phyloP scores from a whole-genome alignment of 73 alveolate species.

The Effrenium voratum region DNA sequence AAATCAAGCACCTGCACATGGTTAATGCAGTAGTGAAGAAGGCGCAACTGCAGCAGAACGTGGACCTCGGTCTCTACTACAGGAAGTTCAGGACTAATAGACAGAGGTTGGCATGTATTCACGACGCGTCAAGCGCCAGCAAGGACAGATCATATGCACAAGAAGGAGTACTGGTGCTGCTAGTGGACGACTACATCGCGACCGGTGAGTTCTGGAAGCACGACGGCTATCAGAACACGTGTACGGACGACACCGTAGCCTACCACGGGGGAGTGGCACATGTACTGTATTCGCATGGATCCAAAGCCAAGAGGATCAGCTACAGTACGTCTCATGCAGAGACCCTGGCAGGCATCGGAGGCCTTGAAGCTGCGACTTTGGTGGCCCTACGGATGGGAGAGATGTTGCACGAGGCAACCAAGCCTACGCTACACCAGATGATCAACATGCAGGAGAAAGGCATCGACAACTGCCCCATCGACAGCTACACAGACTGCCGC shows the following conservation, averaged over 20 bases:
- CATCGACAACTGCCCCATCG: not conserved
- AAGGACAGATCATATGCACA: not conserved
- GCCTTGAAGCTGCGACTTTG: not conserved
- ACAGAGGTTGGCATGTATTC: not conserved
- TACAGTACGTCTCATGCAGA: constrained; percentile 7
- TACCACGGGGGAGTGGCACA: not conserved
- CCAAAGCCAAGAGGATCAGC: not conserved
- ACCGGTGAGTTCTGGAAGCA: not conserved
- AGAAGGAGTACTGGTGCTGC: not conserved
- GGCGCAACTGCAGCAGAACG: not conserved
- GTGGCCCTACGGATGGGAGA: not conserved
- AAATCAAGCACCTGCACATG: not conserved
- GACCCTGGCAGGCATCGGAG: not conserved
- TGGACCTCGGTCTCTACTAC: not conserved
- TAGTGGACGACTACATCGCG: not conserved
- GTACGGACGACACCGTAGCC: not conserved
- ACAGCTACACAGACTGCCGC: not conserved
- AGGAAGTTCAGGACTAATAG: not conserved
- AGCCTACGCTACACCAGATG: not conserved
- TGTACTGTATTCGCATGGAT: not conserved
- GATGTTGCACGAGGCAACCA: not conserved
- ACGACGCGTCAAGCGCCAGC: not conserved
- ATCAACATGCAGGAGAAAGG: not conserved
- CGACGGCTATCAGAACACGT: not conserved
- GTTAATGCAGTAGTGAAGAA: not conserved